phyloP scores from a whole-genome alignment of 345 rosid genomes.

The Citropsis articulata region DNA sequence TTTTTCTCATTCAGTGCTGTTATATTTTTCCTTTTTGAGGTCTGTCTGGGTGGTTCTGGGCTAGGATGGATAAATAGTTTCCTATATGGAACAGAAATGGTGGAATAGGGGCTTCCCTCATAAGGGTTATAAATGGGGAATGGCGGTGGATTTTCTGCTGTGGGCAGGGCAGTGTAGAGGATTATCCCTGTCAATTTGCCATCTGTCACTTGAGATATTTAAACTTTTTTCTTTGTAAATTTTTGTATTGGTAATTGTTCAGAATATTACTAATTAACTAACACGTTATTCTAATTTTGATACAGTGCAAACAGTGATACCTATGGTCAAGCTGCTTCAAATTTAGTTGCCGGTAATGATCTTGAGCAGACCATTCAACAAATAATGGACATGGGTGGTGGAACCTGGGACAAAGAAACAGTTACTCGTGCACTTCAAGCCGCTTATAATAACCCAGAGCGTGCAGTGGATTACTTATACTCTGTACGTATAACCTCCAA shows the following conservation, averaged over 20 bases:
- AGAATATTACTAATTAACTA: background rate
- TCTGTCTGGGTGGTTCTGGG: background rate
- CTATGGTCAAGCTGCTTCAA: conserved; percentile 87
- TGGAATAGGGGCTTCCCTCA: background rate
- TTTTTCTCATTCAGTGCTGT: background rate
- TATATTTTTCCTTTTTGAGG: background rate
- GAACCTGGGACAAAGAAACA: conserved; percentile 93
- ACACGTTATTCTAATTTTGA: background rate
- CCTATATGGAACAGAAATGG: background rate
- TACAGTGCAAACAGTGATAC: conserved; percentile 64
- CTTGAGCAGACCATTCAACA: conserved; percentile 79
- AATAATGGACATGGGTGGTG: conserved; percentile 95
- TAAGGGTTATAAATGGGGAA: background rate
- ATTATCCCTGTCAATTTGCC: background rate
- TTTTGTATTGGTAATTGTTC: background rate
- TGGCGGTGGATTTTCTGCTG: background rate
- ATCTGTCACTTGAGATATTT: background rate
- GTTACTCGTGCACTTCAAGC: conserved; percentile 95
- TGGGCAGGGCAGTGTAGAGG: background rate
- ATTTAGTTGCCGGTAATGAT: conserved; percentile 67
- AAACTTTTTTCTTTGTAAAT: background rate
- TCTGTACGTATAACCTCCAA: conserved; percentile 47
- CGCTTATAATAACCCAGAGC: conserved; percentile 95
- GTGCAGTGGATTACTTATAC: conserved; percentile 97
- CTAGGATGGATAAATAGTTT: background rate